Base-by-base conservation (phyloP, 192 early-diverging fungal species). In the Linnemannia schmuckeri region DNA sequence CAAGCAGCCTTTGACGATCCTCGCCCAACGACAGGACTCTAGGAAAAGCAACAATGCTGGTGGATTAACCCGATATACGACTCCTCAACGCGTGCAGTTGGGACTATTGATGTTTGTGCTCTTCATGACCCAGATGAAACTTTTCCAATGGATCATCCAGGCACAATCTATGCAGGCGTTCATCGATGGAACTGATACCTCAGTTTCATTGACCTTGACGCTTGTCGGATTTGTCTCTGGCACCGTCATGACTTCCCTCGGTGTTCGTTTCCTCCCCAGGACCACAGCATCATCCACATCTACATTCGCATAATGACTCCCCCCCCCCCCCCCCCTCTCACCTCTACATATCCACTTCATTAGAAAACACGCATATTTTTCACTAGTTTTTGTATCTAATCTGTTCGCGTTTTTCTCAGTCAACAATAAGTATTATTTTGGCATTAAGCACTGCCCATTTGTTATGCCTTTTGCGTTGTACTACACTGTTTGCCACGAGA, bases 71-170 rank as follows among this genome's bases (percentile, higher is more conserved):
- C 49, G 70, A 46, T 79, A 79, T 13, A 75, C 76, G 6, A 75
- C 0, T 2, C 0, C n/a, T 10, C 76, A 84, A 57, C 33, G 42
- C 2, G 15, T 57, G 2, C 22, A 27, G 12, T 46, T 84, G 38
- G 42, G 38, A 18, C 12, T 10, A 1, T 37, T 84, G 37, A 71
- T 84, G 27, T n/a, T 84, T 46, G 37, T 22, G 0, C 41, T 85
- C 38, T 75, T 79, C 44, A n/a, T 70, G 10, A 46, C 17, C 38
- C 77, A 85, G 74, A 80, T 86, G 78, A 77, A 68, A 57, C 33
- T 86, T 15, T 86, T 80, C 79, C 70, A 77, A 2, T 86, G 83
- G 83, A 72, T 86, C 13, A 46, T 80, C 6, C 74, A 57, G 27
- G 35, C 70, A 33, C 78, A 77, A 49, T 69, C 72, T 20, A 35